Evolutionary conservation across 2,329 filamentous ascomycete species (phyloP), one percentile per base, ranked within the genome.

Genomic region (Fusarium oxysporum): DNA sequence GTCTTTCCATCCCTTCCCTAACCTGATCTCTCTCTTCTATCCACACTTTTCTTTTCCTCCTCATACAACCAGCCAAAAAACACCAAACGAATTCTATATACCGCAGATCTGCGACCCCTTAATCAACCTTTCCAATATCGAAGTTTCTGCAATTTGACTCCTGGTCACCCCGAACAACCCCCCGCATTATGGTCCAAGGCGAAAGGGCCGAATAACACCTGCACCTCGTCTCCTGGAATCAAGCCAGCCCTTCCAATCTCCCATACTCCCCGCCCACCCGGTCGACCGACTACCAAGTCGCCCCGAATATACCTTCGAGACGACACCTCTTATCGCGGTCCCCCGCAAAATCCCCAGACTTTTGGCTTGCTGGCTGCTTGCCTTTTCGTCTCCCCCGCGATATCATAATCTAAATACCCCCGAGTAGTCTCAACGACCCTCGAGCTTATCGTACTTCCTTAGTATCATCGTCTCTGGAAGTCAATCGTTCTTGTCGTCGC

Each of bases 141-240:
- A 67, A 40, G 28, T 45, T 40, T 47, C 38, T 60, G 58, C 59
- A 62, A 65, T 44, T 54, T 50, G 53, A 65, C 62, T 64, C 50
- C 61, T 58, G 64, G 64, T 59, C 62, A 72, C 64, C 63, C 63
- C 65, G 45, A 74, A 37, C 40, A 66, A 67, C 65, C 69, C 78
- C 79, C 79, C 79, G 78, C 79, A 77, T 77, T 77, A 75, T 77
- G 78, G 74, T 79, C 70, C 77, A 78, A 77, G 74, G 74, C 72
- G 73, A 80, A 81, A 81, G 80, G 80, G 79, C 80, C 80, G 80
- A 81, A 81, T 81, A 81, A 77, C 76, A 76, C 74, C 79, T 80
- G 79, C 78, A 78, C 55, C 74, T 67, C 64, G 53, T 67, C 54
- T 75, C 66, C 73, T 72, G 65, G 75, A 71, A 73, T 68, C 58